A percentile compares a stretch with the other conserved stretches of the same genome.
Evolutionary conservation across 164 flowering plant genomes (phyloP).

Genomic region (Aristolochia californica): DNA sequence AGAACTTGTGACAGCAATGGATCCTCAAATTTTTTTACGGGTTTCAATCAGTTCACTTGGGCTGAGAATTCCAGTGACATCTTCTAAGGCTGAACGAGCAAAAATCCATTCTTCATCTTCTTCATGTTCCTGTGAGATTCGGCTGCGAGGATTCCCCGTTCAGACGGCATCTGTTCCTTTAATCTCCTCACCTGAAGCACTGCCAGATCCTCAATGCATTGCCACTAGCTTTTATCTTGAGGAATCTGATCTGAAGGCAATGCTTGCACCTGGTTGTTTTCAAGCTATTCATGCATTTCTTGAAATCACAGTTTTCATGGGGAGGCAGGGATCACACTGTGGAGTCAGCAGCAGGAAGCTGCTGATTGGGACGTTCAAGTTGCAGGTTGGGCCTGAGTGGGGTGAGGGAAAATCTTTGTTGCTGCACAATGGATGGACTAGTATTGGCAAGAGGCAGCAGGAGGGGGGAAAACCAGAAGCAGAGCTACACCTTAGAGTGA

Average conservation of each 20-base stretch:
- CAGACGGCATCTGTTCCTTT: slow-evolving; percentile 60
- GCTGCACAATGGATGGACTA: slow-evolving; percentile 78
- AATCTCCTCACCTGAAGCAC: slow-evolving; percentile 46
- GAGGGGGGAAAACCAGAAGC: slow-evolving; percentile 46
- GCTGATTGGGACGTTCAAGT: slow-evolving; percentile 64
- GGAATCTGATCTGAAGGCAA: slow-evolving; percentile 60
- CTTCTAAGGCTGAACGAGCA: slow-evolving; percentile 24
- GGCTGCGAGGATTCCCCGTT: slow-evolving; percentile 77
- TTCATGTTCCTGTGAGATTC: slow-evolving; percentile 64
- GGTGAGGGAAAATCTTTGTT: slow-evolving; percentile 57
- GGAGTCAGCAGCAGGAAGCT: slow-evolving; percentile 60
- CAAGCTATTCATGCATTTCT: slow-evolving; percentile 48
- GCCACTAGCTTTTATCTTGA: slow-evolving; percentile 80
- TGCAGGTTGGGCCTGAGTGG: slow-evolving; percentile 84
- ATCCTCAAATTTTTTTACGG: slow-evolving; percentile 76
- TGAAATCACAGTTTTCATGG: slow-evolving; percentile 55
- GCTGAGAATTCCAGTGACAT: slow-evolving; percentile 44
- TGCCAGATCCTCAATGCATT: slow-evolving; percentile 44
- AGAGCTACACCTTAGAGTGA: slow-evolving; percentile 76
- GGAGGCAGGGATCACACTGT: slow-evolving; percentile 56
- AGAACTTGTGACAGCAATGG: slow-evolving; percentile 21
- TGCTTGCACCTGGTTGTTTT: slow-evolving; percentile 60
- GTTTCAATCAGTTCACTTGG: slow-evolving; percentile 55
- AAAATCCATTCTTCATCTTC: slow-evolving; percentile 34
- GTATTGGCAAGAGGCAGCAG: slow-evolving; percentile 53